Percentiles rank a stretch among this genome's conserved stretches.
These are phyloP conservation scores for Magnusiomyces tetraspermus DNA, from an alignment of 1,139 yeast genomes.

Conservation along the genomic window DNA sequence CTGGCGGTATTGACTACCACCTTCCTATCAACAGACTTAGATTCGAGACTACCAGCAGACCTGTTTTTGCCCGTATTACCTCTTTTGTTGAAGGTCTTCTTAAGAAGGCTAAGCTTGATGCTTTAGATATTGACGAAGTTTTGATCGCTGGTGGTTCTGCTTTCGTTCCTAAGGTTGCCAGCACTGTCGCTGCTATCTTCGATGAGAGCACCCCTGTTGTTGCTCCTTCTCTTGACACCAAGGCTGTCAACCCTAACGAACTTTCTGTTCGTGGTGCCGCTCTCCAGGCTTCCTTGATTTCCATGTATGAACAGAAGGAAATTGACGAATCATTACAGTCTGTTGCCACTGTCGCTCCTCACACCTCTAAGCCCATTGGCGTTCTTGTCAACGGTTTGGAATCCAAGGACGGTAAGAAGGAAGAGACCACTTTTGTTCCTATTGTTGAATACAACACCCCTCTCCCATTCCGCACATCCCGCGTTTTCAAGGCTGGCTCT, in stretches of 20 bases:
- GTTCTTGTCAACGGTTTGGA: conserved; percentile 59
- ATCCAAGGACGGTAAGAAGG: conserved; percentile 24
- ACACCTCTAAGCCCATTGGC: conserved; percentile 77
- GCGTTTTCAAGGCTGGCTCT: conserved; percentile 50
- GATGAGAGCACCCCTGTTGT: conserved; percentile 66
- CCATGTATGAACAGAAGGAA: conserved; percentile 78
- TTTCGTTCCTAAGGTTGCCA: conserved; percentile 82
- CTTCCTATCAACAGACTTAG: conserved; percentile 89
- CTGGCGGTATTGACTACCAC: conserved; percentile 91
- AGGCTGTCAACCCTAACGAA: conserved; percentile 83
- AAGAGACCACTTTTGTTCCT: conserved; percentile 42
- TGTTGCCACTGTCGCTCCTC: conserved; percentile 81
- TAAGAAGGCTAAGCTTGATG: conserved; percentile 74
- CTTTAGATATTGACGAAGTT: conserved; percentile 83
- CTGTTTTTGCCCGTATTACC: conserved; percentile 65
- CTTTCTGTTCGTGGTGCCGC: conserved; percentile 93
- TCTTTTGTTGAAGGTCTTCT: conserved; percentile 67
- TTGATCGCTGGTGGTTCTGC: conserved; percentile 91
- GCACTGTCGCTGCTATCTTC: conserved; percentile 63
- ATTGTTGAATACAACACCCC: conserved; percentile 80
- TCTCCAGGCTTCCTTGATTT: conserved; percentile 84
- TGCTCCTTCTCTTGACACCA: conserved; percentile 68
- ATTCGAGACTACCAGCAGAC: conserved; percentile 80
- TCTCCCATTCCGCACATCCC: conserved; percentile 76
- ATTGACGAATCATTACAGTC: conserved; percentile 78